Conservation (phyloP, 2,329 filamentous ascomycete species). For the Huntiella decipiens region DNA sequence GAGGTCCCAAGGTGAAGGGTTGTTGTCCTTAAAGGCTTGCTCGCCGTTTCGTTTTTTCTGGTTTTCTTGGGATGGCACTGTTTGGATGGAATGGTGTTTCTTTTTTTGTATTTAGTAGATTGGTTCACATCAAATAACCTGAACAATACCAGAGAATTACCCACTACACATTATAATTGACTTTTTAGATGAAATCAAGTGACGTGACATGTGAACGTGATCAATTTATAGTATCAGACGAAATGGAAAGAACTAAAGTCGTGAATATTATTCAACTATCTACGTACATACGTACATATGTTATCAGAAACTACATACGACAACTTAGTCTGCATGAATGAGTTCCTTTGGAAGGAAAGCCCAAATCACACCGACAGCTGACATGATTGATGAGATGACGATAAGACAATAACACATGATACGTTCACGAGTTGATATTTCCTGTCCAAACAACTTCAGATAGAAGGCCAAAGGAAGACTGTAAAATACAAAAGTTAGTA, state of each 20-base stretch:
- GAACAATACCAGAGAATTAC: slow-evolving; percentile 46
- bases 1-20: not conserved
- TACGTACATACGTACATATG: too few relatives aligned
- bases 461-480: slow-evolving; percentile 70
- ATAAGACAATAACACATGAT: slow-evolving; percentile 51
- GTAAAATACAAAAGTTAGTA: slow-evolving; percentile 1
- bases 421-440: slow-evolving; percentile 46
- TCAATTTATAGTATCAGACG: too few relatives aligned
- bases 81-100: too few relatives aligned
- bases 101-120: not conserved
- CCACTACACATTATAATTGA: slow-evolving; percentile 27
- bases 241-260: too few relatives aligned
- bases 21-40: slow-evolving; percentile 6
- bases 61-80: slow-evolving; percentile 38
- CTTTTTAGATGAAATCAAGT: too few relatives aligned
- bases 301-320: too few relatives aligned
- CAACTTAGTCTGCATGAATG: slow-evolving; percentile 33
- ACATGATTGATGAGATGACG: slow-evolving; percentile 47
- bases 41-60: slow-evolving; percentile 18
- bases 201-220: too few relatives aligned
- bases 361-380: slow-evolving; percentile 63
- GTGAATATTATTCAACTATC: too few relatives aligned
- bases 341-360: slow-evolving; percentile 68
- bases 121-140: slow-evolving; percentile 14
- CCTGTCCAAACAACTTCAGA: slow-evolving; percentile 65